Base-by-base conservation (phyloP, 768 basidiomycete genomes). In the Boletus edulis region DNA sequence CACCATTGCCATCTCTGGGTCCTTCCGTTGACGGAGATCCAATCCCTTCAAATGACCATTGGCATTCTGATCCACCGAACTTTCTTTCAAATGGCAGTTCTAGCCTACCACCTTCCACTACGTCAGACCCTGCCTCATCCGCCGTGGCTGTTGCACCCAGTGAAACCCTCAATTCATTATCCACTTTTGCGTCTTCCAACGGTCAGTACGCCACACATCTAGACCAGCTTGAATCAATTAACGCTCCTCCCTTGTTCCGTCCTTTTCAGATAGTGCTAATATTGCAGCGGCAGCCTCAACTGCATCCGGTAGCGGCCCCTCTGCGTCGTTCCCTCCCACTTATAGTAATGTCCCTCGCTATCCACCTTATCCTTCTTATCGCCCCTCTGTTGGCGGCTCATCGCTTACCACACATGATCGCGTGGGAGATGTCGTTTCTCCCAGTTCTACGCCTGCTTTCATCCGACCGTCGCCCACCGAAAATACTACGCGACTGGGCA, bases 341-440 rank as follows among this genome's bases (percentile, higher is more conserved):
- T 69, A 49, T 67, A 41, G 67, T 53, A 69, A 63, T 56, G 4
- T 44, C 22, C 40, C 63, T 44, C 61, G 66, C 45, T 57, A 59
- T 51, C 60, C 60, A 31, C 61, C 57, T 44, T 52, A 54, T 53
- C 59, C 64, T n/a, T 54, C 71, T 55, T 62, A 67, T 62, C 69
- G 54, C 56, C 58, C 60, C 22, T 46, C 61, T 45, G 15, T 22
- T 5, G 49, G 44, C 45, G 59, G 47, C 22, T 51, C 62, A 6
- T 66, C 61, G 31, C 58, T 57, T 46, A 47, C 56, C 43, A 27
- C 40, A n/a, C 56, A 53, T 13, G 65, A 57, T n/a, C 61, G 45
- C 51, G 55, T 58, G 56, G 65, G 57, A 39, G 52, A 56, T 37
- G 37, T 42, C 3, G 46, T 46, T 7, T 9, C 43, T 22, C 56